Base-by-base conservation (phyloP, 2,329 filamentous ascomycete species). In the Bipolaris zeicola region DNA sequence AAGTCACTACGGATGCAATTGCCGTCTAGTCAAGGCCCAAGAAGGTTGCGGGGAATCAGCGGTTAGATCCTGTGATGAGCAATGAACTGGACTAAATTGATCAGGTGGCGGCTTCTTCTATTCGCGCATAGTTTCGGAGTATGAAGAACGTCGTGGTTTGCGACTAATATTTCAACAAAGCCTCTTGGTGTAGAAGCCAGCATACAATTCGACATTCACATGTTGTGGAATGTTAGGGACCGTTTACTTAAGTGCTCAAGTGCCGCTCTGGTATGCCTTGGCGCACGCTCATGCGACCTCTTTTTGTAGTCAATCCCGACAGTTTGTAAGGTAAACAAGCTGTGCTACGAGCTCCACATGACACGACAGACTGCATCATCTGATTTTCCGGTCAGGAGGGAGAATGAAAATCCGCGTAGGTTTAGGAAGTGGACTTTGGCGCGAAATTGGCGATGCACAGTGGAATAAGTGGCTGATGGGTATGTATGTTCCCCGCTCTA, bases 1-100 rank as follows among this genome's bases (percentile, higher is more conserved):
- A 42, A 26, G 43, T 13, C 24, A 33, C 59, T 49, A 41, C 56
- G 50, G 43, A 61, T 54, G 43, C 62, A 64, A 62, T 61, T 56
- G 56, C 52, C 53, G 44, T 36, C 34, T 48, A 37, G 49, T 57
- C 54, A 52, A 58, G 46, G 38, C 57, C 28, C 20, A 39, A 22
- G 57, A 52, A 38, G 26, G 5, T 24, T 57, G 49, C 62, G 56
- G 58, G 58, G 49, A 55, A 45, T 31, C 50, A 52, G 58, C 60
- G 58, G 61, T 58, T 65, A 50, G 55, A 48, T 50, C 48, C 49
- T 53, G 44, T 42, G 34, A 50, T 46, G 28, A 36, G 22, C 43
- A 41, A 20, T 41, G 24, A 51, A 49, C 18, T 53, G 18, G 28
- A 31, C 36, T 50, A 44, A 26, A 36, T 43, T 43, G 46, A 54